Percentiles rank a stretch among this genome's conserved stretches.
Evolutionary conservation across 2,329 filamentous ascomycete species (phyloP).

Genomic region (Huntiella bhutanensis): DNA sequence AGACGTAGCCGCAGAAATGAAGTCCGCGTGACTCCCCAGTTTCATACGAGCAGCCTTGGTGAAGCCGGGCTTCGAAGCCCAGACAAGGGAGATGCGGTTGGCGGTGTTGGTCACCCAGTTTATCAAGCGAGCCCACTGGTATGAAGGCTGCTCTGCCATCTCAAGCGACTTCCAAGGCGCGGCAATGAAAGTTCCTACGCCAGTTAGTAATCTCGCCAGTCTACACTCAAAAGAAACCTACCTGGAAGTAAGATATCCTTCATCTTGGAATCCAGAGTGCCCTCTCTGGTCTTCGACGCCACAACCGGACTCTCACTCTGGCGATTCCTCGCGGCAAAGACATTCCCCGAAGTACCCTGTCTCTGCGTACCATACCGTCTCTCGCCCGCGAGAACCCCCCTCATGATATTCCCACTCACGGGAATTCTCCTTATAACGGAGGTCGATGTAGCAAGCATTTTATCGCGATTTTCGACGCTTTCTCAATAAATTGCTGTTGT

Average conservation of each 20-base stretch:
- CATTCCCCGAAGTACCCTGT: no score
- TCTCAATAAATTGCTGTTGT: no score
- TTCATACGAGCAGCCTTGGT: conserved; percentile 26
- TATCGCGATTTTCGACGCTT: no score
- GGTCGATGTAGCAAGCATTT: no score
- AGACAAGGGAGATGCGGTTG: conserved; percentile 21
- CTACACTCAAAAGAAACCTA: not conserved
- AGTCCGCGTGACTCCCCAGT: conserved; percentile 20
- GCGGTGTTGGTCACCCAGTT: conserved; percentile 20
- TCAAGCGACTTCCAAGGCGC: conserved; percentile 17
- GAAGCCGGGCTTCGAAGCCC: conserved; percentile 27
- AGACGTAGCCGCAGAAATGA: conserved; percentile 34
- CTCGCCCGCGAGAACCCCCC: no score
- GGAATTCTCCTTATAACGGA: no score
- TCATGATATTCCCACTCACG: no score
- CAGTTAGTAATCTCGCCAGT: no score
- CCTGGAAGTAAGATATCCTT: conserved; percentile 10
- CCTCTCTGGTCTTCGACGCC: not conserved
- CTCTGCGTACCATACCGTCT: no score
- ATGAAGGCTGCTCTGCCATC: conserved; percentile 19
- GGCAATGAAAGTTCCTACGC: conserved; percentile 28
- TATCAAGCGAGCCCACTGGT: conserved; percentile 21
- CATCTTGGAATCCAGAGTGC: conserved; percentile 1
- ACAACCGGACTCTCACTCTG: conserved; percentile 5
- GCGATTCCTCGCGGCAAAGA: not conserved